Evolutionary conservation across 208 protist species (phyloP).

Genomic region (Leishmania amazonensis): DNA sequence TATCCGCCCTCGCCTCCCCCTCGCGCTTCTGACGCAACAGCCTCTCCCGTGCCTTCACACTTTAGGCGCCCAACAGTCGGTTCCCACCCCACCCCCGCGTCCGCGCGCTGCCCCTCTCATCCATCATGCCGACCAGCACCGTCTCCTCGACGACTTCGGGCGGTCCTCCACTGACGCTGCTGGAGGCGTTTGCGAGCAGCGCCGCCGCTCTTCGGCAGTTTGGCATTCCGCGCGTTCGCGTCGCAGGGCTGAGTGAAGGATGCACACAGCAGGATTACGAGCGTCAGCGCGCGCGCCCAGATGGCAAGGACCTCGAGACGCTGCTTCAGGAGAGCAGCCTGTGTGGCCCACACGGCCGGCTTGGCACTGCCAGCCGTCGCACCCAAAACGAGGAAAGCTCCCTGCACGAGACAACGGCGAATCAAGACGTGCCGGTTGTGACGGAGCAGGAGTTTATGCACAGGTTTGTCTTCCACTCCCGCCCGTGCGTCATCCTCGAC

Average conservation of each 20-base stretch:
- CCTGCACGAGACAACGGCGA: constrained; percentile 5
- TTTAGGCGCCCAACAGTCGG: not conserved
- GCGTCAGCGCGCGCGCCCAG: constrained; percentile 11
- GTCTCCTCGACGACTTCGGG: not conserved
- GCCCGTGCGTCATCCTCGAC: constrained; percentile 80
- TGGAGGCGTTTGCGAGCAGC: constrained; percentile 67
- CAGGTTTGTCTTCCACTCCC: constrained; percentile 83
- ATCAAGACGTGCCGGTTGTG: constrained; percentile 37
- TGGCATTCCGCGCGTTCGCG: constrained; percentile 67
- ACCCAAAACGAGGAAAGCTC: constrained; percentile 11
- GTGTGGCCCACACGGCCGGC: constrained; percentile 9
- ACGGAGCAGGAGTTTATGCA: constrained; percentile 85
- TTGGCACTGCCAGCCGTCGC: constrained; percentile 15
- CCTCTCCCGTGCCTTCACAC: not conserved
- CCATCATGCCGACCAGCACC: constrained; percentile 1
- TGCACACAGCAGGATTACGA: constrained; percentile 28
- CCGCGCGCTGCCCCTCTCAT: not conserved
- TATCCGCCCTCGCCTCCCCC: not conserved
- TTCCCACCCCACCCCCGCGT: not conserved
- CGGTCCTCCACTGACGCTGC: constrained; percentile 34
- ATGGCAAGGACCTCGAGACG: constrained; percentile 32
- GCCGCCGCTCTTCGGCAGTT: constrained; percentile 69
- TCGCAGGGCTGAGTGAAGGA: constrained; percentile 65
- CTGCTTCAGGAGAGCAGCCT: constrained; percentile 32
- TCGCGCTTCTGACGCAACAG: not conserved